phyloP scores from a whole-genome alignment of 805 yeast genomes.

The Nakazawaea ernobii region DNA sequence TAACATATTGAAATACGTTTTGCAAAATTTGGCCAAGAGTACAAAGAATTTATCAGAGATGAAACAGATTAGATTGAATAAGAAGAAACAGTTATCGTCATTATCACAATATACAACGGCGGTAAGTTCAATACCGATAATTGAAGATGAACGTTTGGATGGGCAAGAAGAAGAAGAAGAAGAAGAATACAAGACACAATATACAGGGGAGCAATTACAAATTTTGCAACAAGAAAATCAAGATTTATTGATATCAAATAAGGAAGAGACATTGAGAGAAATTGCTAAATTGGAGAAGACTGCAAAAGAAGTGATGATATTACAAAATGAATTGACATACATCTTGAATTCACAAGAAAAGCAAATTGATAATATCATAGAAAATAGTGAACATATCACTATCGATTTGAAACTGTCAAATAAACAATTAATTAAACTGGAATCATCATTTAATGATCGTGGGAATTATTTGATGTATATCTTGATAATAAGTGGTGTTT shows the following conservation, averaged over 20 bases:
- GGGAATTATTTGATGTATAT: conserved; percentile 9
- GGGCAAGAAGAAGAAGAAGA: too few species aligned
- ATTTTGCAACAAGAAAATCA: conserved; percentile 55
- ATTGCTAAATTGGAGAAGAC: conserved; percentile 57
- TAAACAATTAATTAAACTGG: conserved; percentile 2
- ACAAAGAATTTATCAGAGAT: conserved; percentile 41
- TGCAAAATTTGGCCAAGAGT: conserved; percentile 33
- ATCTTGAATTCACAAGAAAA: conserved; percentile 3
- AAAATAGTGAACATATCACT: conserved; percentile 1
- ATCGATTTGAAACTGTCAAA: conserved; percentile 3
- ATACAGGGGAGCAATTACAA: conserved; percentile 51
- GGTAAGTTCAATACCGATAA: background rate
- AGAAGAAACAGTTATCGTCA: conserved; percentile 33
- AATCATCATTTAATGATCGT: background rate
- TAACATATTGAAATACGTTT: conserved; percentile 44
- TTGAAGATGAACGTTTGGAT: conserved; percentile 8
- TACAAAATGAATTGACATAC: conserved; percentile 20
- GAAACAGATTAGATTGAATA: conserved; percentile 41
- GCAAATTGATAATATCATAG: conserved; percentile 3
- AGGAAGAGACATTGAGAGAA: conserved; percentile 54
- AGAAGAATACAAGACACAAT: conserved; percentile 9
- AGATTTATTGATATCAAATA: conserved; percentile 43
- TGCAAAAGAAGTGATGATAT: conserved; percentile 64
- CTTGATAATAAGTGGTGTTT: conserved; percentile 2
- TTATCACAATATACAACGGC: conserved; percentile 22